These are phyloP conservation scores for Phaeosphaeriaceae sp. DNA, from an alignment of 2,329 filamentous ascomycete species.

Conservation along the genomic window DNA sequence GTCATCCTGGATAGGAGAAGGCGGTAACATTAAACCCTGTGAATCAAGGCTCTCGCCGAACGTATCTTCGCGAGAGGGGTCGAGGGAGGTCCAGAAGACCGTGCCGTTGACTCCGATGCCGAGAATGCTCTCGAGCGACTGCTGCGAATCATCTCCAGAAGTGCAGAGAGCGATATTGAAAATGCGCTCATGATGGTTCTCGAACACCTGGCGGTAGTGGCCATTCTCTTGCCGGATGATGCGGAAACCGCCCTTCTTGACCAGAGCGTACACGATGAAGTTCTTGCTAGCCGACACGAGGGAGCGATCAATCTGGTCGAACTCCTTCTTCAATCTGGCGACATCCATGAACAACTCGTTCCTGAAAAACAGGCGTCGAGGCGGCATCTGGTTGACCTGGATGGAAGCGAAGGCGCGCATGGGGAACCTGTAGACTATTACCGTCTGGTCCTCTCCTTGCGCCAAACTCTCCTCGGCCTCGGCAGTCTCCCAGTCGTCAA, in stretches of 20 bases:
- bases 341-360: slow-evolving; percentile 89
- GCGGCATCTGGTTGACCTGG: slow-evolving; percentile 67
- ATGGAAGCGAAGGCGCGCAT: slow-evolving; percentile 97
- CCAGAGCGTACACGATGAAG: slow-evolving; percentile 94
- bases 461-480: slow-evolving; percentile 73
- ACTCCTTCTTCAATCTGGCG: slow-evolving; percentile 93
- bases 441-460: slow-evolving; percentile 71
- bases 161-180: slow-evolving; percentile 91
- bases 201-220: slow-evolving; percentile 89
- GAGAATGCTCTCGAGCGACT: slow-evolving; percentile 73
- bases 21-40: slow-evolving; percentile 87
- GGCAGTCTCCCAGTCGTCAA: slow-evolving; percentile 91
- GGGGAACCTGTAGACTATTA: slow-evolving; percentile 92
- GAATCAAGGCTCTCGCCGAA: slow-evolving; percentile 82
- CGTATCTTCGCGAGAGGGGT: slow-evolving; percentile 55
- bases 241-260: slow-evolving; percentile 89
- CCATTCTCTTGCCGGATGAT: slow-evolving; percentile 96
- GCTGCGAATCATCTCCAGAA: slow-evolving; percentile 58
- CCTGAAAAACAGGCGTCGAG: slow-evolving; percentile 68
- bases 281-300: slow-evolving; percentile 87
- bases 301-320: slow-evolving; percentile 95
- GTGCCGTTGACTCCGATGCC: slow-evolving; percentile 93
- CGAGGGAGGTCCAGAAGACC: slow-evolving; percentile 89
- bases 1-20: slow-evolving; percentile 83
- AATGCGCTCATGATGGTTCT: slow-evolving; percentile 87